These are phyloP conservation scores for Phytopythium sindhum DNA, from an alignment of 352 stramenopile species.

Conservation along the genomic window DNA sequence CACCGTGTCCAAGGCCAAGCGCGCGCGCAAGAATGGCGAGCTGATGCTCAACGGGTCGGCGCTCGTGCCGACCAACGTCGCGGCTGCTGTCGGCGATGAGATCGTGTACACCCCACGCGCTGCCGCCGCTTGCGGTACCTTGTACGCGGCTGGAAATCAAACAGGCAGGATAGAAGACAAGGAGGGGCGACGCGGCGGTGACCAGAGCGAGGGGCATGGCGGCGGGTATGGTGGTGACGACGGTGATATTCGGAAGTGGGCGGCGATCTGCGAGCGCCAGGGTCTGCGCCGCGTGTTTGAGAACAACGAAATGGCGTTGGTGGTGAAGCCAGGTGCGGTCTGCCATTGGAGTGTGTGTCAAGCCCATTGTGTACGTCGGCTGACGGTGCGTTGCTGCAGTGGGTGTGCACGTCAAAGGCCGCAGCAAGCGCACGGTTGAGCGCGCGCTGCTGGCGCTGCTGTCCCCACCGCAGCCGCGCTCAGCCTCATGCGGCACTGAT, in stretches of 20 bases:
- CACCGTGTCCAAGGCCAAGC: slow-evolving; percentile 67
- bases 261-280: slow-evolving; percentile 38
- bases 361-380: too few species aligned
- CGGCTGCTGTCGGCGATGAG: slow-evolving; percentile 23
- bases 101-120: slow-evolving; percentile 18
- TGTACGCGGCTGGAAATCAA: neutral
- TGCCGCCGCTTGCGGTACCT: too few species aligned
- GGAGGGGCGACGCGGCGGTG: neutral
- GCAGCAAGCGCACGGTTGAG: slow-evolving; percentile 44
- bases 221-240: neutral
- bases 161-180: neutral
- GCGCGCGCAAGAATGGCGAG: slow-evolving; percentile 36
- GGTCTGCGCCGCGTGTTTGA: slow-evolving; percentile 58
- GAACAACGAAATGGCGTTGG: slow-evolving; percentile 32
- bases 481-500: neutral
- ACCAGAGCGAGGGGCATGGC: neutral
- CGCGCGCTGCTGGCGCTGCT: slow-evolving; percentile 39
- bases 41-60: slow-evolving; percentile 43
- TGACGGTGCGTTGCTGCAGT: slow-evolving; percentile 12
- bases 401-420: slow-evolving; percentile 61
- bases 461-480: neutral
- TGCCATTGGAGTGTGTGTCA: neutral
- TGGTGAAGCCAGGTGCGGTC: slow-evolving; percentile 47
- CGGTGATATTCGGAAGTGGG: slow-evolving; percentile 19
- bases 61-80: slow-evolving; percentile 26